Evolutionary conservation across 2,329 filamentous ascomycete species (phyloP).

Genomic region (Microdochium trichocladiopsis): DNA sequence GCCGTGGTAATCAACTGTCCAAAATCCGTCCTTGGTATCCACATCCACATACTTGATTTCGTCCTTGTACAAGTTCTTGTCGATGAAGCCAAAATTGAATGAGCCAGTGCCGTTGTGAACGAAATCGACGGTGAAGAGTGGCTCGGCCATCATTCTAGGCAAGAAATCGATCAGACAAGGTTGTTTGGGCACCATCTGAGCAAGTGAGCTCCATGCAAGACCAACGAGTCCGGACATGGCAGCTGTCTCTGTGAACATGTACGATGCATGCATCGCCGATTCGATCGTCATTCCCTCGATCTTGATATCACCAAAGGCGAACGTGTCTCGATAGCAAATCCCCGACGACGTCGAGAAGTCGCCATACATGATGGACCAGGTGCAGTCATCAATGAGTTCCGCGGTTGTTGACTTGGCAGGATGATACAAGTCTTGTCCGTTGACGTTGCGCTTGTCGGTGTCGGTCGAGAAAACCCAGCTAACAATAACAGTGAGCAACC

Average conservation of each 20-base stretch:
- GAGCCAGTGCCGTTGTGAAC: conserved; percentile 36
- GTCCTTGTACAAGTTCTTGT: conserved; percentile 28
- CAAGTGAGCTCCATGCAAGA: conserved; percentile 37
- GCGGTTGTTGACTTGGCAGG: conserved; percentile 38
- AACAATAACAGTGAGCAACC: conserved; percentile 3
- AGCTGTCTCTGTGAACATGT: conserved; percentile 31
- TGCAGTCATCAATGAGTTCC: conserved; percentile 28
- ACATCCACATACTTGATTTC: conserved; percentile 39
- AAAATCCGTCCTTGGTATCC: conserved; percentile 42
- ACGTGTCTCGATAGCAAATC: conserved; percentile 41
- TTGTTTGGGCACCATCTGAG: conserved; percentile 33
- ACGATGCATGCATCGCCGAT: conserved; percentile 35
- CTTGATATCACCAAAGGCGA: conserved; percentile 35
- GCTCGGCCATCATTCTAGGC: conserved; percentile 26
- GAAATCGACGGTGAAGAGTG: conserved; percentile 44
- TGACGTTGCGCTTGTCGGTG: conserved; percentile 34
- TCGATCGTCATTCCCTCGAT: conserved; percentile 40
- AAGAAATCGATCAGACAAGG: conserved; percentile 39
- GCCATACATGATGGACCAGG: conserved; percentile 43
- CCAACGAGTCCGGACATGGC: conserved; percentile 44
- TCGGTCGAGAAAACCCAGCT: conserved; percentile 50
- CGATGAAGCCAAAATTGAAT: conserved; percentile 44
- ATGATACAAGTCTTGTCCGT: conserved; percentile 32
- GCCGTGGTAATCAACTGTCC: conserved; percentile 26
- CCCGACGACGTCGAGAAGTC: conserved; percentile 32